phyloP scores from a whole-genome alignment of 2,329 filamentous ascomycete species.

The Fusarium sp. region DNA sequence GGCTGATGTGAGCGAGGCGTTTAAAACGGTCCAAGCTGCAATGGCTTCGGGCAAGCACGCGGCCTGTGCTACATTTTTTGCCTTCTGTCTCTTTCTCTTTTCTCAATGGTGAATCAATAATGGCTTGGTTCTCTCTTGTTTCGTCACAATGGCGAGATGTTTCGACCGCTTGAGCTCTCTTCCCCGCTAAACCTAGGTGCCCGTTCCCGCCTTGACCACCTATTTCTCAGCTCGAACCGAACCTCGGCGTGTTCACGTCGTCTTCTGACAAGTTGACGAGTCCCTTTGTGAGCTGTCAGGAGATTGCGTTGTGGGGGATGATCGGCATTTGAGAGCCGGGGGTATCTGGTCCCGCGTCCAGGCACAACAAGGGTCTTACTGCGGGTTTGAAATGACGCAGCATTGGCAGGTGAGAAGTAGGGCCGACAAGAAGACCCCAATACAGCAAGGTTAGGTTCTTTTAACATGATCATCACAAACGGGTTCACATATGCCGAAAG shows the following conservation, averaged over 20 bases:
- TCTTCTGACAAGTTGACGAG: neutral
- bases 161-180: neutral
- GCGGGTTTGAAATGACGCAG: conserved; percentile 1
- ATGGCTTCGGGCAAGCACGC: neutral
- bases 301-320: conserved; percentile 34
- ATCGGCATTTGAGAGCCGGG: conserved; percentile 22
- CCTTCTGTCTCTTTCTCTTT: too few species aligned
- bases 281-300: conserved; percentile 24
- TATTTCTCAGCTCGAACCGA: neutral
- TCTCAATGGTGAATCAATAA: neutral
- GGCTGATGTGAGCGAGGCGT: neutral
- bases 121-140: neutral
- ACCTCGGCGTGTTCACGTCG: neutral
- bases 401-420: neutral
- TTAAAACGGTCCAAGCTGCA: neutral
- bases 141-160: conserved; percentile 1
- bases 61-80: neutral
- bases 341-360: neutral
- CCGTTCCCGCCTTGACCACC: conserved; percentile 8
- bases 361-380: conserved; percentile 1
- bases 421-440: neutral
- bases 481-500: conserved; percentile 4
- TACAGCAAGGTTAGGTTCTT: neutral
- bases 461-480: neutral
- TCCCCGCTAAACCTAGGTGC: neutral